Conservation (phyloP, 1,284 basidiomycete species). For the Ustilago sp. region DNA sequence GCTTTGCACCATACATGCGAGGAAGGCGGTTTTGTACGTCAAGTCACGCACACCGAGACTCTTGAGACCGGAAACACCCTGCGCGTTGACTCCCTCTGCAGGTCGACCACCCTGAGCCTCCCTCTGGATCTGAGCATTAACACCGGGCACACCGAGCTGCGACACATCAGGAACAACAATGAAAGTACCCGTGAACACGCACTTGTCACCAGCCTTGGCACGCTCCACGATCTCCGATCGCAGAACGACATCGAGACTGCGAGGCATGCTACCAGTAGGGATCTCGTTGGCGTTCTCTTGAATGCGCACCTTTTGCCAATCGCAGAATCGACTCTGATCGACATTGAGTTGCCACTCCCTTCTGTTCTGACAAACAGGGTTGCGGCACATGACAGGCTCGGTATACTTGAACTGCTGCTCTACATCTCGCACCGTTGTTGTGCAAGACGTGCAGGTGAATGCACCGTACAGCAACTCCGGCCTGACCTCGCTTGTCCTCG, state of each 20-base stretch:
- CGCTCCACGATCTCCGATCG: slow-evolving; percentile 95
- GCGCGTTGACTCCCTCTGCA: slow-evolving; percentile 75
- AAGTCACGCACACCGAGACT: slow-evolving; percentile 93
- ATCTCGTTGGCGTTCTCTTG: slow-evolving; percentile 99
- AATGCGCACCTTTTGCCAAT: slow-evolving; percentile 99
- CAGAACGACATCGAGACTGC: slow-evolving; percentile 91
- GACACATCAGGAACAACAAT: slow-evolving; percentile 98
- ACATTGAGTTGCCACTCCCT: slow-evolving; percentile 92
- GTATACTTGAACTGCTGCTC: slow-evolving; percentile 99
- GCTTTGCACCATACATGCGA: slow-evolving; percentile 97
- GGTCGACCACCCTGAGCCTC: slow-evolving; percentile 78
- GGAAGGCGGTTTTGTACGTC: slow-evolving; percentile 97
- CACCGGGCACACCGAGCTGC: slow-evolving; percentile 93
- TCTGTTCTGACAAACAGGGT: slow-evolving; percentile 91
- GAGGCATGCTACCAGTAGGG: slow-evolving; percentile 85
- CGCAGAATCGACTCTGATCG: slow-evolving; percentile 94
- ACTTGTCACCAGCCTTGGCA: slow-evolving; percentile 98
- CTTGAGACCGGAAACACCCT: slow-evolving; percentile 93
- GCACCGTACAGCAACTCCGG: slow-evolving; percentile 94
- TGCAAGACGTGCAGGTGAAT: slow-evolving; percentile 91
- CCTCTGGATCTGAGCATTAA: slow-evolving; percentile 90
- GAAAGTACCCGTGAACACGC: slow-evolving; percentile 96
- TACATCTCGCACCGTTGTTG: slow-evolving; percentile 87
- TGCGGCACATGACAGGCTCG: slow-evolving; percentile 94
- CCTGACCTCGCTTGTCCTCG: slow-evolving; percentile 94